Base-by-base conservation (phyloP, 2,329 filamentous ascomycete species). In the Phyllosticta citribraziliensis region DNA sequence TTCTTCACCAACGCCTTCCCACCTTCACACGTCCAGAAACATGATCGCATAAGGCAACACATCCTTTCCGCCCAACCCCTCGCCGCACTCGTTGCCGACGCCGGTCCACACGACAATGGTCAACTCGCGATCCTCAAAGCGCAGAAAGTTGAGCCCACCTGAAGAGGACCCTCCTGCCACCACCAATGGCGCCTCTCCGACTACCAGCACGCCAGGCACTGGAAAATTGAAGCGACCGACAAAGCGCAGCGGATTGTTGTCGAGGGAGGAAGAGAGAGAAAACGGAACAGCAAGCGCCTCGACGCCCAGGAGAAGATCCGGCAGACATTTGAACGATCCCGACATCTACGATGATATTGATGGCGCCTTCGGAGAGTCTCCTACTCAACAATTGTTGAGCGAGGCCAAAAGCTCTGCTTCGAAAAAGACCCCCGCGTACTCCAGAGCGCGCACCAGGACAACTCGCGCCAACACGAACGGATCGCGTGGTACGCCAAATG, bases 341-440 rank as follows among this genome's bases (percentile, higher is more conserved):
- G 74, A 75, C 56, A 64, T 76, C 14, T 77, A 76, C 63, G 75
- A 77, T 61, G 75, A 78, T 58, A 74, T 78, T 40, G 76, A 77
- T 54, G 74, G 75, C 30, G 76, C 74, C 8, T 65, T 75, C 59
- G 40, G 53, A 50, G 47, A 53, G 53, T 54, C 57, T n/a, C 50
- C 51, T 19, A 40, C n/a, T 20, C 57, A 30, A 35, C 35, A 9
- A 60, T 60, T 19, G 66, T 68, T 52, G 64, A 66, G 47, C 62
- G 64, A 5, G 65, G 67, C 58, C 51, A 62, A 63, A 4, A 64
- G 57, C 3, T 55, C 61, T 4, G 63, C 67, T 47, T 64, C 67
- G n/a, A 70, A 68, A 47, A 47, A 47, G 14, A 47, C 40, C 8
- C 40, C 40, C 3, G 8, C 17, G 14, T n/a, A 12, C 40, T 19